Conservation (phyloP, 2,329 filamentous ascomycete genomes). For the Alternaria alternata region DNA sequence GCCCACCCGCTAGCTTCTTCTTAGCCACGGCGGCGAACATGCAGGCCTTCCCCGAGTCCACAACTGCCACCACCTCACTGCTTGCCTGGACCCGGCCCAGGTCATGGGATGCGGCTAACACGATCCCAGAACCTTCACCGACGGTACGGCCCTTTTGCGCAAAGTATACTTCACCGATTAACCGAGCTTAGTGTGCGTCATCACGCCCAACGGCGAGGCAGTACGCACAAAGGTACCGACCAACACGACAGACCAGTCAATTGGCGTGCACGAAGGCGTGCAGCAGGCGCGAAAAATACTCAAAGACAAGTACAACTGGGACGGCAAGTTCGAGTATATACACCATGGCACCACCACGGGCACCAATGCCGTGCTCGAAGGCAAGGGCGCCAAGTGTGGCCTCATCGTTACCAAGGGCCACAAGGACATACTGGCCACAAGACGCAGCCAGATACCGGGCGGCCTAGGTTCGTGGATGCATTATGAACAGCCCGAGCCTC, state of each 20-base stretch:
- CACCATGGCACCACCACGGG: slow-evolving; percentile 61
- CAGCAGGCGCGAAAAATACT: slow-evolving; percentile 52
- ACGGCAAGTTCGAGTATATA: slow-evolving; percentile 58
- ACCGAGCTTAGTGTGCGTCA: slow-evolving; percentile 49
- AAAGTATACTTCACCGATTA: background rate
- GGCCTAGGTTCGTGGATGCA: slow-evolving; percentile 61
- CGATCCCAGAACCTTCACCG: slow-evolving; percentile 56
- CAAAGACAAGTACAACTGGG: slow-evolving; percentile 51
- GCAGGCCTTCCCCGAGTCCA: slow-evolving; percentile 3
- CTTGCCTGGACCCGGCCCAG: background rate
- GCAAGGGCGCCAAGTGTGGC: slow-evolving; percentile 58
- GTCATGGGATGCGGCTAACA: slow-evolving; percentile 18
- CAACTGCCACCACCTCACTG: background rate
- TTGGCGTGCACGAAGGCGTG: slow-evolving; percentile 58
- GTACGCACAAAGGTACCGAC: slow-evolving; percentile 58
- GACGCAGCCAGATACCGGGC: slow-evolving; percentile 61
- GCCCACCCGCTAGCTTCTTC: background rate
- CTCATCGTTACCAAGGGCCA: slow-evolving; percentile 60
- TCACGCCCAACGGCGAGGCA: slow-evolving; percentile 55
- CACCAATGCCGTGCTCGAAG: slow-evolving; percentile 61
- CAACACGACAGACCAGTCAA: slow-evolving; percentile 57
- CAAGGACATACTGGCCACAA: slow-evolving; percentile 58
- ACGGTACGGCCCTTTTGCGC: slow-evolving; percentile 33
- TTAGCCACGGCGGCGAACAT: slow-evolving; percentile 4
- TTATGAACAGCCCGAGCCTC: slow-evolving; percentile 57